A percentile compares a stretch with the other conserved stretches of the same genome.
Conservation (phyloP, 208 protist species). For the Novymonas esmeraldas region DNA sequence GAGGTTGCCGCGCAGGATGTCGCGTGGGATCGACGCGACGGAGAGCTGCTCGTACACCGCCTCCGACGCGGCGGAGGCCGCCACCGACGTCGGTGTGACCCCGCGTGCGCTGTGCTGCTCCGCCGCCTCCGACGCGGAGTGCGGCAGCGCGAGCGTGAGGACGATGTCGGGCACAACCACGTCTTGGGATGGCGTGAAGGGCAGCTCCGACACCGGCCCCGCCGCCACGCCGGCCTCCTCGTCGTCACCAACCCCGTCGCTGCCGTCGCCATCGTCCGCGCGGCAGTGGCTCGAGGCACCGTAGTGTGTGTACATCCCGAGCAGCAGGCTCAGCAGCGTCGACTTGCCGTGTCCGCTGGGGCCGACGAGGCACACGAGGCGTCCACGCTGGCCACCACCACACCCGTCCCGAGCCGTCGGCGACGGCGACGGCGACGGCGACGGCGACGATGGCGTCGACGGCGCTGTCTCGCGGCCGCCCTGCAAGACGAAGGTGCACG, state of each 20-base stretch:
- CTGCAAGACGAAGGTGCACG: constrained; percentile 25
- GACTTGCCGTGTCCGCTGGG: constrained; percentile 79
- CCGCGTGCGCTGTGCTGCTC: neutral
- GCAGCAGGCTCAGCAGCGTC: constrained; percentile 70
- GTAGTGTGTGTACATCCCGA: constrained; percentile 68
- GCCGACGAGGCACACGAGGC: constrained; percentile 62
- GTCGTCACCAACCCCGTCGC: neutral
- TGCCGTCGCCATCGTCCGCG: neutral
- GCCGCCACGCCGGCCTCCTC: neutral
- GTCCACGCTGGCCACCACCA: constrained; percentile 36
- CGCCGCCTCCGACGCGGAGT: neutral
- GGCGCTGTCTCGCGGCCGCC: neutral
- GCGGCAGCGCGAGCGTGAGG: constrained; percentile 22
- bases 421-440: constrained; percentile 12
- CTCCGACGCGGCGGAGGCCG: neutral
- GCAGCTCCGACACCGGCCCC: neutral
- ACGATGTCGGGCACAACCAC: constrained; percentile 5
- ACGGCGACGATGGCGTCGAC: neutral
- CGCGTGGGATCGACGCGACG: constrained; percentile 37
- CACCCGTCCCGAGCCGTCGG: neutral
- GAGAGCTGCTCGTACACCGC: constrained; percentile 25
- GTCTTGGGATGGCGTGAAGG: neutral
- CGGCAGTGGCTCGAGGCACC: neutral
- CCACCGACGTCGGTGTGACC: neutral
- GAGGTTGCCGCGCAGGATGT: constrained; percentile 46